Conservation (phyloP, 2,329 filamentous ascomycete species). For the Fusarium brachygibbosum region DNA sequence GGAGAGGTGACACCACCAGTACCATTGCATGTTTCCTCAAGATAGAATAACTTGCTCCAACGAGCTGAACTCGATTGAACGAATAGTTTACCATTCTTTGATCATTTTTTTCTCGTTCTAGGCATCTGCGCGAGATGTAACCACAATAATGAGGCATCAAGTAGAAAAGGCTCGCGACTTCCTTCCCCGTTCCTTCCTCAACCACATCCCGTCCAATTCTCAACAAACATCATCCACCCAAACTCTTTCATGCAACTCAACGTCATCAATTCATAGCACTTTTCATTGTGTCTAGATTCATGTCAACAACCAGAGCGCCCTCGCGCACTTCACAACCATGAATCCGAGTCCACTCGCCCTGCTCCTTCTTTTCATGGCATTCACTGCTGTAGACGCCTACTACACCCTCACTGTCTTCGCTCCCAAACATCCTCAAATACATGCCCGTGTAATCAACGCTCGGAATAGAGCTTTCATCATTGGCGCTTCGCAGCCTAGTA, state of each 20-base stretch:
- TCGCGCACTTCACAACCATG: constrained; percentile 20
- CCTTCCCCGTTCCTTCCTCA: constrained; percentile 1
- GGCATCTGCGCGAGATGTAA: constrained; percentile 21
- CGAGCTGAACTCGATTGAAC: neutral
- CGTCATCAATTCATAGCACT: neutral
- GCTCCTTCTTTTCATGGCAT: neutral
- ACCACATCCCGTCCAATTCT: neutral
- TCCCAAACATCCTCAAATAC: constrained; percentile 40
- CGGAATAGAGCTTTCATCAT: constrained; percentile 48
- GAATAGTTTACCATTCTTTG: neutral
- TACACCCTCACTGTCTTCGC: constrained; percentile 48
- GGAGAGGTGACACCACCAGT: neutral
- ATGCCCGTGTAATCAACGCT: constrained; percentile 49
- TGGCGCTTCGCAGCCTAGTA: constrained; percentile 46
- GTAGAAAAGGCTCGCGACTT: constrained; percentile 31
- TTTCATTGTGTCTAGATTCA: neutral
- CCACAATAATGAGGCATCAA: neutral
- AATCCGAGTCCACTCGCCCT: constrained; percentile 7
- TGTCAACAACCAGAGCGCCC: neutral
- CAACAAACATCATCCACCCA: neutral
- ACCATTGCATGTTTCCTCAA: neutral
- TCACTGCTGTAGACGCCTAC: constrained; percentile 30
- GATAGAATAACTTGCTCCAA: neutral
- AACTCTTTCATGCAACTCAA: neutral
- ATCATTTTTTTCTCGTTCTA: neutral